Evolutionary conservation across 495 filamentous ascomycete genomes (phyloP), one percentile per base, ranked within the genome.

Genomic region (Trichocladium uniseriatum): DNA sequence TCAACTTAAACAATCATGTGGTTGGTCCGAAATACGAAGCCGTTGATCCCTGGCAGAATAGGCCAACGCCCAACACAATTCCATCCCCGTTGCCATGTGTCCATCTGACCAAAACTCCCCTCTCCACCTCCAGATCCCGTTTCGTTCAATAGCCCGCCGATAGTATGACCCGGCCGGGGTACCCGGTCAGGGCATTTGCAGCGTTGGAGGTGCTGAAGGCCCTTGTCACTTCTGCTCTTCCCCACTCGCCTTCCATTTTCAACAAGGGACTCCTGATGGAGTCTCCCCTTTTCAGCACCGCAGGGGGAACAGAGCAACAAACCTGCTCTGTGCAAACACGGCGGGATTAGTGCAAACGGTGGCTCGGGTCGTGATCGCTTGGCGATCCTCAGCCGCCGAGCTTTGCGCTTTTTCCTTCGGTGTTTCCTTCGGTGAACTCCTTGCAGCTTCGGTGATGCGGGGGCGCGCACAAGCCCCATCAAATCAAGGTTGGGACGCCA

Each of bases 71-170:
- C 24, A 27, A 8, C 24, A 27, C 24, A 18, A 20, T 11, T 3
- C 19, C 37, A 49, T 48, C 47, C 39, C 38, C 47, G 38, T 49
- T 21, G 47, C 47, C 47, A 49, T 49, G 47, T 43, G 47, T 32
- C 13, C 41, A 34, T 16, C 21, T 11, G 31, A 34, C n/a, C 38
- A 6, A 27, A n/a, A 31, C 13, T 20, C 29, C 29, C n/a, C 32
- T 38, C 38, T 35, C 38, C 38, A 21, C 11, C 47, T n/a, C 16
- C 5, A 3, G 15, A 29, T 32, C 31, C 39, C 32, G 38, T 43
- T 43, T 29, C 38, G 21, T 2, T 43, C 47, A 43, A 49, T 49
- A 49, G 47, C 47, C 39, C 13, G 3, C 47, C 38, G 32, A 49
- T 49, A 49, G 47, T 15, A 39, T 13, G 4, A 27, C 24, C 3